Evolutionary conservation across 305 asterid species (phyloP), one percentile per base, ranked within the genome.

Genomic region (Plantago coronopus): DNA sequence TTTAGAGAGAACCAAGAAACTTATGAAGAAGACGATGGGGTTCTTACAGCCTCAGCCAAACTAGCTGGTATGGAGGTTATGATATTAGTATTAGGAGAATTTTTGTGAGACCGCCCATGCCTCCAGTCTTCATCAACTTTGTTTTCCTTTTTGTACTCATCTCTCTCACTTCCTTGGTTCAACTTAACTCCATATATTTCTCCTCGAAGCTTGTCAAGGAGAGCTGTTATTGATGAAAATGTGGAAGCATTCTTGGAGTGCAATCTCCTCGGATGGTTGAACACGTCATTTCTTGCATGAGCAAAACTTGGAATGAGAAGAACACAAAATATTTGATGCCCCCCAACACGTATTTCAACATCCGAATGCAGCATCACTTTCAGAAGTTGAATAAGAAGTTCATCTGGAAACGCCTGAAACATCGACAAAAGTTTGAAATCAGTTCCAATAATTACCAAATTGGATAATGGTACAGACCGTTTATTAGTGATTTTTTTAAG

Each of bases 191-290:
- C 84, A 53, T 84, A 70, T 59, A 82, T 82, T 70, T 83, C 99
- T 69, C 81, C 78, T 12, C 95, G 88, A 58, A 94, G 97, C 80
- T 87, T 94, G 76, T 94, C 96, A 45, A 94, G 96, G 63, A 89
- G 86, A 66, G 93, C 80, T 37, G 94, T 77, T 58, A 89, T 79
- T 20, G 99, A 87, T 72, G 91, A 82, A 79, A 77, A 87, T 9
- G 95, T 86, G 15, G 99, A 89, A 48, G 87, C 70, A 58, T 80
- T 76, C 66, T 71, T 83, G 51, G 95, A 76, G 60, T 84, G 83
- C 81, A 82, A 75, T 79, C 78, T 82, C 71, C 73, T 91, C 38
- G 86, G 85, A 62, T 88, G 77, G 69, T 76, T 70, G 31, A 79
- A 70, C 60, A 51, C 78, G 51, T 83, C 91, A 23, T 63, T 84